A percentile compares a stretch with the other conserved stretches of the same genome.
phyloP scores from a whole-genome alignment of 176 grass and related monocot genomes.

The Avena sativa region DNA sequence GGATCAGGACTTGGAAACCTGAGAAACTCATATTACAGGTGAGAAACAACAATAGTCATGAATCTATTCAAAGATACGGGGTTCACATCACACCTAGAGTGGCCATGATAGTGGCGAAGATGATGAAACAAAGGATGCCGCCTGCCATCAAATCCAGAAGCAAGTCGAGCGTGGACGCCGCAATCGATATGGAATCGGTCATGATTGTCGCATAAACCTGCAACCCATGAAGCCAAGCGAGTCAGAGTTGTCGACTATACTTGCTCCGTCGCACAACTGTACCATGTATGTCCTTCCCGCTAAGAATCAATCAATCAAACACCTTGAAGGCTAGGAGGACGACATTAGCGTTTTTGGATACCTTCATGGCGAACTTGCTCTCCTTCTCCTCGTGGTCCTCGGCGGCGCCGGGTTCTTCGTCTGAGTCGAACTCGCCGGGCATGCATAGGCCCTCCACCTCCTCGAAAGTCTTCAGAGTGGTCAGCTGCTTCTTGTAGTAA shows the following conservation, averaged over 20 bases:
- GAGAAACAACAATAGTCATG: slow-evolving; percentile 7
- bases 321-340: slow-evolving; percentile 86
- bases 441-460: slow-evolving; percentile 63
- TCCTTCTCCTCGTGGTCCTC: slow-evolving; percentile 64
- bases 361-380: slow-evolving; percentile 80
- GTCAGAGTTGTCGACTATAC: background rate
- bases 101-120: slow-evolving; percentile 85
- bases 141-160: slow-evolving; percentile 86
- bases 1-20: slow-evolving; percentile 76
- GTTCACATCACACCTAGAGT: slow-evolving; percentile 61
- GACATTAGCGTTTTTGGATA: slow-evolving; percentile 82
- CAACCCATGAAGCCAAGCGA: background rate
- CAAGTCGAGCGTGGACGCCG: slow-evolving; percentile 89
- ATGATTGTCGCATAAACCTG: slow-evolving; percentile 84
- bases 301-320: background rate
- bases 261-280: background rate
- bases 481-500: slow-evolving; percentile 83
- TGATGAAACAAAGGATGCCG: slow-evolving; percentile 84
- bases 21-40: background rate
- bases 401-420: background rate
- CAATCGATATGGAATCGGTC: slow-evolving; percentile 83
- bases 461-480: slow-evolving; percentile 70
- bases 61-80: background rate
- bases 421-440: background rate
- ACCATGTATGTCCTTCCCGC: background rate